Percentiles rank a stretch among this genome's conserved stretches.
phyloP scores from a whole-genome alignment of 2,329 filamentous ascomycete species.

The Ambrosiella xylebori region DNA sequence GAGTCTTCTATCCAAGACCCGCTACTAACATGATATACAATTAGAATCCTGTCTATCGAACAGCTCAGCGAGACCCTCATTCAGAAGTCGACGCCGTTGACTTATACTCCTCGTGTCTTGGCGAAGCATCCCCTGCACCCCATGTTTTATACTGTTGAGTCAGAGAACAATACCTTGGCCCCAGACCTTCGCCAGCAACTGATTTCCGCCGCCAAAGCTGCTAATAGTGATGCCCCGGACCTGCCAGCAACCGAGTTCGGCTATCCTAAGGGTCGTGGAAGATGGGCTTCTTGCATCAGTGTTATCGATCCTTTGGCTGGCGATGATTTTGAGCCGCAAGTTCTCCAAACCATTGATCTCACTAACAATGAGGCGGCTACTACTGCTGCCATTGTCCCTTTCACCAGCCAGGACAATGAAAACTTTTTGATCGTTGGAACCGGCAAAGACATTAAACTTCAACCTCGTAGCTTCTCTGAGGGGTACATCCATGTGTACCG shows the following conservation, averaged over 20 bases:
- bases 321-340: conserved; percentile 32
- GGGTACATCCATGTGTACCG: conserved; percentile 89
- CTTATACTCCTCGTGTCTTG: conserved; percentile 79
- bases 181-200: conserved; percentile 60
- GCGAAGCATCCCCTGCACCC: conserved; percentile 74
- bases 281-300: conserved; percentile 93
- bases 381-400: conserved; percentile 67
- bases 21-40: conserved; percentile 19
- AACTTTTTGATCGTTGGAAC: conserved; percentile 88
- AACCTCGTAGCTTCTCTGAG: conserved; percentile 54
- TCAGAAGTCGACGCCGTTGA: conserved; percentile 69
- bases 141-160: conserved; percentile 84
- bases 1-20: conserved; percentile 8
- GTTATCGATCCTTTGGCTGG: conserved; percentile 53
- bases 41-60: conserved; percentile 76
- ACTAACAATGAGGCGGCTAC: conserved; percentile 84
- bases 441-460: conserved; percentile 72
- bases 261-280: conserved; percentile 62
- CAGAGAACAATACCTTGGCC: conserved; percentile 81
- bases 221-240: conserved; percentile 54
- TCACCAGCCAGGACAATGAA: conserved; percentile 77
- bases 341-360: conserved; percentile 64
- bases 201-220: conserved; percentile 50
- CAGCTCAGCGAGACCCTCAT: conserved; percentile 72
- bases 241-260: conserved; percentile 74